Base-by-base conservation (phyloP, 768 basidiomycete genomes). In the Russula emetica region DNA sequence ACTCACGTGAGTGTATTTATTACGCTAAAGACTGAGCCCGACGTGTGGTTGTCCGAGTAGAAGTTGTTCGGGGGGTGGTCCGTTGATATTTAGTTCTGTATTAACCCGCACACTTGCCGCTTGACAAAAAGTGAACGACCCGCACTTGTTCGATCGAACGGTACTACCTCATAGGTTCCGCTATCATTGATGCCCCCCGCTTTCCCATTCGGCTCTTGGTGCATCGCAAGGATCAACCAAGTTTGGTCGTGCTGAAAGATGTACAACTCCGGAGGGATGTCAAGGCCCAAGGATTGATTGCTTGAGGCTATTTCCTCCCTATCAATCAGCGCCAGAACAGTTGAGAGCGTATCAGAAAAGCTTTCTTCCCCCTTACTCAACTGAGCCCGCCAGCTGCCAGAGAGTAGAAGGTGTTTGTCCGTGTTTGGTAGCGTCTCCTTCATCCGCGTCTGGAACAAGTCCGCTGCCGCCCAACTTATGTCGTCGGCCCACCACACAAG, bases 91-190 rank as follows among this genome's bases (percentile, higher is more conserved):
- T 47, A 30, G 52, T 36, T 36, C 36, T 36, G 36, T 64, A 64
- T 49, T 26, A 60, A n/a, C n/a, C 53, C 63, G 58, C 63, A 55
- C 53, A 64, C 30, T 50, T 60, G n/a, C 63, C 63, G 63, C 63
- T 18, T 60, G 24, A 49, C 53, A 54, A 60, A 47, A 28, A 47
- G 47, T 16, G 36, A 40, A 49, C 24, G 47, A 40, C 28, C 61
- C 51, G 61, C 30, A 38, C 32, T 42, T 44, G 51, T 56, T 51
- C 40, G 30, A 47, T 56, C 32, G 61, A 45, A 64, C 20, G 28
- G 40, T 42, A 16, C 44, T 40, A 53, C 14, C 36, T 14, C 47
- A 44, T 20, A 36, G 32, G 13, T 28, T 54, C 56, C 60, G 36
- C 36, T 58, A 11, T 62, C 26, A 42, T 63, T 20, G 47, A 28